Evolutionary conservation across 495 filamentous ascomycete species (phyloP).

Genomic region (Talaromyces nanjingensis): DNA sequence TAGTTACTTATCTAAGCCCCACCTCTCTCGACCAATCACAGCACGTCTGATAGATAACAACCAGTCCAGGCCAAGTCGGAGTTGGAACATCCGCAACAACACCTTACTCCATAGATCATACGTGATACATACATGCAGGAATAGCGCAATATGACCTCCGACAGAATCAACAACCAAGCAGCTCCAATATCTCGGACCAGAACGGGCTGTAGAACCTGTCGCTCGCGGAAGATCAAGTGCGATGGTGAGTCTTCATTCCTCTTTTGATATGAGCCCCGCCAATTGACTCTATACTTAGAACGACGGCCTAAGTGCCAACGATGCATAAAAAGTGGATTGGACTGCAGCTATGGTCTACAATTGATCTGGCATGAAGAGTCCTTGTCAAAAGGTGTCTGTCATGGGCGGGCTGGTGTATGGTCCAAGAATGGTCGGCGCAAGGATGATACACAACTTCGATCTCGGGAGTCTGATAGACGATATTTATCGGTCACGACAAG

Average conservation of each 20-base stretch:
- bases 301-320: constrained; percentile 15
- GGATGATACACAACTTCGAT: background rate
- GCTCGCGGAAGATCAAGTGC: constrained; percentile 20
- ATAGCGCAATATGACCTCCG: background rate
- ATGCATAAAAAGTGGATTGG: constrained; percentile 14
- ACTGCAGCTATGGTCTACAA: constrained; percentile 18
- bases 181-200: background rate
- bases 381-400: constrained; percentile 18
- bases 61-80: background rate
- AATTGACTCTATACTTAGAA: constrained; percentile 7
- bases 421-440: constrained; percentile 13
- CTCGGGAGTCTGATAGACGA: background rate
- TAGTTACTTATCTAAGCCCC: background rate
- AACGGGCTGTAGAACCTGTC: constrained; percentile 21
- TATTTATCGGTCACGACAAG: background rate
- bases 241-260: constrained; percentile 15
- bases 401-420: constrained; percentile 21
- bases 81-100: background rate
- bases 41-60: background rate
- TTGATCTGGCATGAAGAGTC: constrained; percentile 22
- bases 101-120: background rate
- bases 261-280: background rate
- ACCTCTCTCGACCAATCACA: background rate
- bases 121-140: background rate
- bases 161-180: background rate